These are phyloP conservation scores for Penicillium maclennaniae DNA, from an alignment of 495 filamentous ascomycete genomes.

Conservation along the genomic window DNA sequence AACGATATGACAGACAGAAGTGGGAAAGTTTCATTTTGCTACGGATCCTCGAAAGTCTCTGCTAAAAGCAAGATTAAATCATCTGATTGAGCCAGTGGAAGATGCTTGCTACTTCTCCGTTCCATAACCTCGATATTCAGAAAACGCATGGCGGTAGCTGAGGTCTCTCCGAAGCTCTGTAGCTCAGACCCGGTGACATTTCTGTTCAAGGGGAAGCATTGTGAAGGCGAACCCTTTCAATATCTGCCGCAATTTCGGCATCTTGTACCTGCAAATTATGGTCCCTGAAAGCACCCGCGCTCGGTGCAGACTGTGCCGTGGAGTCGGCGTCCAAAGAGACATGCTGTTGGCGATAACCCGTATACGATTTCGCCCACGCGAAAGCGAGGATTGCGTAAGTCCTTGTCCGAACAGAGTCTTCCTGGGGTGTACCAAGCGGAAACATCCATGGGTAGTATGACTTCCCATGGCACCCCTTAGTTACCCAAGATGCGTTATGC, in stretches of 20 bases:
- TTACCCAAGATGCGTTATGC: not conserved
- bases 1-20: too few relatives aligned
- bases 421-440: not conserved
- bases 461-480: not conserved
- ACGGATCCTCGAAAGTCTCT: too few relatives aligned
- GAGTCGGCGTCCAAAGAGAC: not conserved
- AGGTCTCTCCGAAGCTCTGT: too few relatives aligned
- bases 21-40: too few relatives aligned
- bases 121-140: too few relatives aligned
- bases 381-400: not conserved
- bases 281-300: not conserved
- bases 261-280: too few relatives aligned
- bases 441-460: not conserved
- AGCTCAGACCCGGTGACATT: not conserved
- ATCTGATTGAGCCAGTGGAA: too few relatives aligned
- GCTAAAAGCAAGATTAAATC: too few relatives aligned
- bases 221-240: not conserved
- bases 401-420: not conserved
- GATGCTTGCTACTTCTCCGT: too few relatives aligned
- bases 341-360: not conserved
- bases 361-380: not conserved
- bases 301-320: not conserved
- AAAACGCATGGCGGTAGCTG: too few relatives aligned
- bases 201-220: not conserved
- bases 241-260: not conserved